phyloP scores from a whole-genome alignment of 2,329 filamentous ascomycete species.

The Ophiobolus disseminans region DNA sequence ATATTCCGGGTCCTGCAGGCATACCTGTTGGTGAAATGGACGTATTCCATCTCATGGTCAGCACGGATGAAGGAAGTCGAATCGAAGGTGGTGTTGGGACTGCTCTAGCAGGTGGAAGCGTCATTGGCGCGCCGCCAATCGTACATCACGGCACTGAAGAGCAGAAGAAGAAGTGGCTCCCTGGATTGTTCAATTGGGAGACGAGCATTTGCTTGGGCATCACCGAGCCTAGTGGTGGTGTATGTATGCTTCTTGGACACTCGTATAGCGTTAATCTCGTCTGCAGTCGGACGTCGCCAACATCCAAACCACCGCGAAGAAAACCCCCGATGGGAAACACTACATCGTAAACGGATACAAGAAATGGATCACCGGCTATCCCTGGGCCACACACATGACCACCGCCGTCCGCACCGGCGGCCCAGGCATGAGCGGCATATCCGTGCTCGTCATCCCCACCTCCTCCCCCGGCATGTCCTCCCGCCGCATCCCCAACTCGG shows the following conservation, averaged over 20 bases:
- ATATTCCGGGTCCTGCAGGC: constrained; percentile 47
- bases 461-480: constrained; percentile 58
- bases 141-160: constrained; percentile 67
- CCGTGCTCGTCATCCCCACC: constrained; percentile 64
- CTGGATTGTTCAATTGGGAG: constrained; percentile 64
- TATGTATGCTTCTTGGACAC: constrained; percentile 12
- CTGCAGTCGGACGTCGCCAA: constrained; percentile 67
- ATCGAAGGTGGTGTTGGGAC: constrained; percentile 65
- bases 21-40: constrained; percentile 48
- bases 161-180: constrained; percentile 67
- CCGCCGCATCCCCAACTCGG: constrained; percentile 67
- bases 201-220: constrained; percentile 70
- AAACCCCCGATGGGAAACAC: constrained; percentile 76
- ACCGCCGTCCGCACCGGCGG: constrained; percentile 68
- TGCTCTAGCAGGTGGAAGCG: constrained; percentile 65
- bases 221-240: constrained; percentile 66
- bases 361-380: constrained; percentile 72
- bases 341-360: constrained; percentile 73
- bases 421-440: constrained; percentile 61
- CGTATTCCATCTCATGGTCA: constrained; percentile 55
- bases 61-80: constrained; percentile 63
- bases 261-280: constrained; percentile 5
- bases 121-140: constrained; percentile 70
- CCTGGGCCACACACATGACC: constrained; percentile 67
- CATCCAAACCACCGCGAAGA: constrained; percentile 69